Evolutionary conservation across 352 stramenopile genomes (phyloP).

Genomic region (Blastocystis sp.): DNA sequence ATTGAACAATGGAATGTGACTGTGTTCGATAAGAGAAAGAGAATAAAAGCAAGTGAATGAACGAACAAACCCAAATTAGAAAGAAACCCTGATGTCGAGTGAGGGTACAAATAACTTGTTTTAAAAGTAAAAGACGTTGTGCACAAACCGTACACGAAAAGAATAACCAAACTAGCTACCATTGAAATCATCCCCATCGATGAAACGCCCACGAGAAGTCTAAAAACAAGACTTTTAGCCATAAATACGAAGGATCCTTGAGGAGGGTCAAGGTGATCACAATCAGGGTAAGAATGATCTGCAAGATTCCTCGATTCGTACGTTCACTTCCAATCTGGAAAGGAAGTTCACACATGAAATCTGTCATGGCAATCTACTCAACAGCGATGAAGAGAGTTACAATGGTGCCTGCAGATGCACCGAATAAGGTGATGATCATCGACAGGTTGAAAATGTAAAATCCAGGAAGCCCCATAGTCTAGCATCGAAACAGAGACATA

Average conservation of each 20-base stretch:
- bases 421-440: not conserved
- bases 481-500: not conserved
- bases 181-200: not conserved
- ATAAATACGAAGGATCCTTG: not conserved
- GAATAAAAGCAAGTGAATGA: not conserved
- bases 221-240: not conserved
- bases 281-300: not conserved
- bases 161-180: not conserved
- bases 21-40: not conserved
- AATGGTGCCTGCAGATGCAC: not conserved
- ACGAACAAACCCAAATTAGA: not conserved
- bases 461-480: not conserved
- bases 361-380: not conserved
- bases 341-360: constrained; percentile 11
- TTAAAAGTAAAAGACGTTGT: not conserved
- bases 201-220: not conserved
- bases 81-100: not conserved
- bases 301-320: not conserved
- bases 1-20: not conserved
- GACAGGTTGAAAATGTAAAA: not conserved
- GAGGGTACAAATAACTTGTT: not conserved
- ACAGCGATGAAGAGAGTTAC: not conserved
- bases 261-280: not conserved
- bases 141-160: not conserved
- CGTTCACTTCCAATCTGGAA: not conserved